phyloP scores from a whole-genome alignment of 2,329 filamentous ascomycete species.

The Sclerotinia borealis region DNA sequence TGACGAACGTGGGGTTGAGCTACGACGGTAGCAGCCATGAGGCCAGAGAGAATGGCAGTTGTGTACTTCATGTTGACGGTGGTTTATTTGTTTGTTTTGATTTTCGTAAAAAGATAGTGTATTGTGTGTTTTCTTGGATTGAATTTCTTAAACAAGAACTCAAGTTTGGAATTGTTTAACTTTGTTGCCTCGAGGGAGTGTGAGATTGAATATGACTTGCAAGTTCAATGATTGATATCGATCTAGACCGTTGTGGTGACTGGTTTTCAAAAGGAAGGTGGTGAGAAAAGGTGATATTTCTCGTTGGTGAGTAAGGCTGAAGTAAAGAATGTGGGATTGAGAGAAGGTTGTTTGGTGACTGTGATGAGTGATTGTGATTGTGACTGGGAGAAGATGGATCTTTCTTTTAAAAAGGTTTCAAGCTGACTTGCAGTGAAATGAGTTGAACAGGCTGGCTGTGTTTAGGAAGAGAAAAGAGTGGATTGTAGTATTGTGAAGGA shows the following conservation, averaged over 20 bases:
- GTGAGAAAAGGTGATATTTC: slow-evolving; percentile 7
- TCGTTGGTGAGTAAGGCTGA: neutral
- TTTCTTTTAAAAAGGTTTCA: slow-evolving; percentile 5
- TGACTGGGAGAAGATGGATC: neutral
- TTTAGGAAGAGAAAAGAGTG: slow-evolving; percentile 4
- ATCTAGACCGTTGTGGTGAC: neutral
- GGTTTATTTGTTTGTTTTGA: neutral
- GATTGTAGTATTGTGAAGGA: slow-evolving; percentile 7
- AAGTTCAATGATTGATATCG: slow-evolving; percentile 6
- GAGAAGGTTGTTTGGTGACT: neutral
- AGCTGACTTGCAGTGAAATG: slow-evolving; percentile 4
- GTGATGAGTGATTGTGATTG: neutral
- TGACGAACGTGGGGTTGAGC: slow-evolving; percentile 35
- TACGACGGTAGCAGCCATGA: slow-evolving; percentile 26
- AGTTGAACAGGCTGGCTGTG: slow-evolving; percentile 6
- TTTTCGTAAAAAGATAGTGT: neutral
- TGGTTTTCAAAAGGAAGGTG: slow-evolving; percentile 11
- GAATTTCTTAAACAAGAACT: neutral
- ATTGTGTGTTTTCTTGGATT: neutral
- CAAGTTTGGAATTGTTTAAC: neutral
- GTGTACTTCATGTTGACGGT: slow-evolving; percentile 34
- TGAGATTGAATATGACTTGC: slow-evolving; percentile 6
- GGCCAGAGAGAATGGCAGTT: slow-evolving; percentile 27
- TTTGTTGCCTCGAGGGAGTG: slow-evolving; percentile 8
- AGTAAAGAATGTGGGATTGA: slow-evolving; percentile 6